phyloP scores from a whole-genome alignment of 1,139 yeast genomes.

The Candida sp. region DNA sequence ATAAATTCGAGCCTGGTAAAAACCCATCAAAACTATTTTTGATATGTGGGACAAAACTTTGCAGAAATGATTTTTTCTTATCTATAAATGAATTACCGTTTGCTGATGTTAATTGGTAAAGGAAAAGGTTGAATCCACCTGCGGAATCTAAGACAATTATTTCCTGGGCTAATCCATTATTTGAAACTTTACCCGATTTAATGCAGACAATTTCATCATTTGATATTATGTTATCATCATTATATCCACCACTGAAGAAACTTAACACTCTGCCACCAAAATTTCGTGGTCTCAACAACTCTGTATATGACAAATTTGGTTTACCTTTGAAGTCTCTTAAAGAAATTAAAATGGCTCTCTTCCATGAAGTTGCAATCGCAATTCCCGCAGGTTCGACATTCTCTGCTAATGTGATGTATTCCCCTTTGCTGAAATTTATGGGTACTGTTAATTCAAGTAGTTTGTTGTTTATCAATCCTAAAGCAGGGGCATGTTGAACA shows the following conservation, averaged over 20 bases:
- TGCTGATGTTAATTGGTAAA: conserved; percentile 30
- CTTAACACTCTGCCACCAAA: conserved; percentile 23
- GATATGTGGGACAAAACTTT: conserved; percentile 24
- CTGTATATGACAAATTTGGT: conserved; percentile 40
- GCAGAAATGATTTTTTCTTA: conserved; percentile 22
- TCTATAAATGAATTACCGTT: conserved; percentile 27
- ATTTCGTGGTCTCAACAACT: conserved; percentile 23
- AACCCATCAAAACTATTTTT: conserved; percentile 38
- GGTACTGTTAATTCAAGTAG: conserved; percentile 34
- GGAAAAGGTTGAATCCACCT: conserved; percentile 35
- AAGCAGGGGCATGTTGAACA: conserved; percentile 64
- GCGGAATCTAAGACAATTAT: conserved; percentile 44
- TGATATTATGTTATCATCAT: conserved; percentile 18
- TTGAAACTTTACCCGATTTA: conserved; percentile 50
- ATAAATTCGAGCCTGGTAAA: conserved; percentile 30
- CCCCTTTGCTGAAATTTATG: conserved; percentile 42
- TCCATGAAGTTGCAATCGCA: conserved; percentile 66
- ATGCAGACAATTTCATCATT: conserved; percentile 56
- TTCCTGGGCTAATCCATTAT: conserved; percentile 46
- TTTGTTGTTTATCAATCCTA: conserved; percentile 53
- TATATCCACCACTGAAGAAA: conserved; percentile 15
- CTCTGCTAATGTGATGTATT: conserved; percentile 54
- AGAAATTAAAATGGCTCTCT: conserved; percentile 60
- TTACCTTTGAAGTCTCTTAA: conserved; percentile 70
- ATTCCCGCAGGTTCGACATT: conserved; percentile 77